Percentiles rank a stretch among this genome's conserved stretches.
These are phyloP conservation scores for Acmispon strigosus DNA, from an alignment of 306 rosid genomes.

Conservation along the genomic window DNA sequence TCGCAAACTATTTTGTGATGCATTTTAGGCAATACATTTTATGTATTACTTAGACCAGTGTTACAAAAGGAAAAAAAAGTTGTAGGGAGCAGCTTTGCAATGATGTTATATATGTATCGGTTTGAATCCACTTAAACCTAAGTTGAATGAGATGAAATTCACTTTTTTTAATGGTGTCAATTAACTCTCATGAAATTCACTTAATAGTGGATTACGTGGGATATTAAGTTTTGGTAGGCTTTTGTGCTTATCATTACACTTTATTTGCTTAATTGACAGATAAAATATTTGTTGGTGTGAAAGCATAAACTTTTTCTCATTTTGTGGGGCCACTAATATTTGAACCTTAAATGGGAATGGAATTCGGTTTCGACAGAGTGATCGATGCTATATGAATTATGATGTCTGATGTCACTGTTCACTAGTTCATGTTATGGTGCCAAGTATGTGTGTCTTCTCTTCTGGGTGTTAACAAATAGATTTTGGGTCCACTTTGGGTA, in stretches of 20 bases:
- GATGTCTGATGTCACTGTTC: background rate
- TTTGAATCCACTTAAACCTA: no score
- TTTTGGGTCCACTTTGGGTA: background rate
- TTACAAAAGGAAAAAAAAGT: no score
- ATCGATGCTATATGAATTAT: background rate
- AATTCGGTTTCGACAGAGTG: background rate
- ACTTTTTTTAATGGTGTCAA: no score
- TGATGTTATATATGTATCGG: no score
- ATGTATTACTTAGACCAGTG: no score
- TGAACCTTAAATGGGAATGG: background rate
- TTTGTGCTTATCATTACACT: background rate
- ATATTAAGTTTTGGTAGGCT: no score
- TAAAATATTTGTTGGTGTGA: background rate
- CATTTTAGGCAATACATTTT: no score
- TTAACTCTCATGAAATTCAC: no score
- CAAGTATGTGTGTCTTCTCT: background rate
- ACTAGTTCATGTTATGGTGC: background rate
- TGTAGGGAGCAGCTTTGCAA: no score
- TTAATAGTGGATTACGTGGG: no score
- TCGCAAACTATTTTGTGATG: no score
- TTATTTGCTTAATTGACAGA: background rate
- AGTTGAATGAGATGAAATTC: no score
- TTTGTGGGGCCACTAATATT: conserved; percentile 22
- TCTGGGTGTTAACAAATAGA: background rate
- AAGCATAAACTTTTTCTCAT: background rate